phyloP scores from a whole-genome alignment of 805 yeast species.

The Komagataella mondaviorum region DNA sequence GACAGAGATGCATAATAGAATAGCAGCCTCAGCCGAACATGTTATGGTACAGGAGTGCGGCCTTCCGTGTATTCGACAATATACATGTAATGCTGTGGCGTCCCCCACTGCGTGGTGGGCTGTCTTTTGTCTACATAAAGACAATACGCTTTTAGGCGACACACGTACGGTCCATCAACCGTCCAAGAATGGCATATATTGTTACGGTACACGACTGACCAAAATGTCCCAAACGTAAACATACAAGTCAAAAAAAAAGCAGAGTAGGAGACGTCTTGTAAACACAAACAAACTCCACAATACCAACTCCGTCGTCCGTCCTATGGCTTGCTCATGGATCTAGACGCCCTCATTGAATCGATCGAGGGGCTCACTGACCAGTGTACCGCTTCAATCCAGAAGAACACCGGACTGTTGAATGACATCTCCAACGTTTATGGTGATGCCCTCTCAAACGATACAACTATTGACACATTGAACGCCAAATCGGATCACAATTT shows the following conservation, averaged over 20 bases:
- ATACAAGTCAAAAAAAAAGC: not conserved
- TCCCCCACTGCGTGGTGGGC: not conserved
- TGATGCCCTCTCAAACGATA: not conserved
- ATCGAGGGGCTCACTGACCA: not conserved
- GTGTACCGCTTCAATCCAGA: not conserved
- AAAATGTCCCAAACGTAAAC: not conserved
- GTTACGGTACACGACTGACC: not conserved
- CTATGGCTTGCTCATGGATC: not conserved
- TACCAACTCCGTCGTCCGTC: not conserved
- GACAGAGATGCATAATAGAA: not conserved
- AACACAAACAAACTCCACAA: not conserved
- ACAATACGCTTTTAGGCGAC: not conserved
- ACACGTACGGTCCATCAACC: not conserved
- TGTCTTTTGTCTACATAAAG: not conserved
- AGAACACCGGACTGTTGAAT: not conserved
- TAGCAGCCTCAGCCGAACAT: not conserved
- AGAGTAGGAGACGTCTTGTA: not conserved
- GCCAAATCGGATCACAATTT: not conserved
- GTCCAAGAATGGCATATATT: not conserved
- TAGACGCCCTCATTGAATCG: not conserved
- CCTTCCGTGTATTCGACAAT: not conserved
- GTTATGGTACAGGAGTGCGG: not conserved
- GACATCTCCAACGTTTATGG: not conserved
- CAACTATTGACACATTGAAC: not conserved
- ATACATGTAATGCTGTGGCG: not conserved